A percentile compares a stretch with the other conserved stretches of the same genome.
These are phyloP conservation scores for Cryphonectria parasitica DNA, from an alignment of 2,329 filamentous ascomycete species.

Conservation along the genomic window DNA sequence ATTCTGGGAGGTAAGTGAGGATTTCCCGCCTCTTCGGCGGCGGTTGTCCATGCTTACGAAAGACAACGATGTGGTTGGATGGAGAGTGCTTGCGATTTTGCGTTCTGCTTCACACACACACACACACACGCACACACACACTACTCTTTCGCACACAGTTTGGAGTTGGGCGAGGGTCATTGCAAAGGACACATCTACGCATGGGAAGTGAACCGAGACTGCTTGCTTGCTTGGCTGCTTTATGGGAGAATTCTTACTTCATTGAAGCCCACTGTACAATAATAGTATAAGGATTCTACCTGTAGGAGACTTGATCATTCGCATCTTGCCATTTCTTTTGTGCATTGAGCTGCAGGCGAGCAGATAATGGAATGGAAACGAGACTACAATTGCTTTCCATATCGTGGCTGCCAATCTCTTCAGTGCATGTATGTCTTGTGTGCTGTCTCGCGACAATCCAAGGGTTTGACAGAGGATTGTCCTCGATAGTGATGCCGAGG, in stretches of 20 bases:
- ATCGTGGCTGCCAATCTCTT: background rate
- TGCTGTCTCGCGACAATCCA: background rate
- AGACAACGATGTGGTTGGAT: constrained; percentile 20
- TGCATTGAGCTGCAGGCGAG: background rate
- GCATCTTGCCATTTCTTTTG: background rate
- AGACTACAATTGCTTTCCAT: background rate
- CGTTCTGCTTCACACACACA: constrained; percentile 5
- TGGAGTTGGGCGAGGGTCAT: constrained; percentile 25
- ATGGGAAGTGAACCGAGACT: constrained; percentile 13
- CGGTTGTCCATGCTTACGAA: constrained; percentile 22
- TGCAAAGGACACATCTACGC: constrained; percentile 2
- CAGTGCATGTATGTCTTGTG: background rate
- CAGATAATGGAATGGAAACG: constrained; percentile 2
- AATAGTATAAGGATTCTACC: constrained; percentile 4
- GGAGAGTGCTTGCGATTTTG: constrained; percentile 1
- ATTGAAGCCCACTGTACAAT: constrained; percentile 23
- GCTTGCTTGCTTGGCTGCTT: background rate
- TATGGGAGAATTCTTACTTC: constrained; percentile 12
- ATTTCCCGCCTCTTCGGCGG: background rate
- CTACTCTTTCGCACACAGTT: constrained; percentile 24
- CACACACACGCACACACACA: constrained; percentile 18
- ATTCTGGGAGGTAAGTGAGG: constrained; percentile 17
- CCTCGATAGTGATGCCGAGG: background rate
- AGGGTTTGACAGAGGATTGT: background rate
- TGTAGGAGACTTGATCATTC: too few species aligned